Percentiles rank a stretch among this genome's conserved stretches.
Evolutionary conservation across 2,329 filamentous ascomycete genomes (phyloP).

Genomic region (Westerdykella aurantiaca): DNA sequence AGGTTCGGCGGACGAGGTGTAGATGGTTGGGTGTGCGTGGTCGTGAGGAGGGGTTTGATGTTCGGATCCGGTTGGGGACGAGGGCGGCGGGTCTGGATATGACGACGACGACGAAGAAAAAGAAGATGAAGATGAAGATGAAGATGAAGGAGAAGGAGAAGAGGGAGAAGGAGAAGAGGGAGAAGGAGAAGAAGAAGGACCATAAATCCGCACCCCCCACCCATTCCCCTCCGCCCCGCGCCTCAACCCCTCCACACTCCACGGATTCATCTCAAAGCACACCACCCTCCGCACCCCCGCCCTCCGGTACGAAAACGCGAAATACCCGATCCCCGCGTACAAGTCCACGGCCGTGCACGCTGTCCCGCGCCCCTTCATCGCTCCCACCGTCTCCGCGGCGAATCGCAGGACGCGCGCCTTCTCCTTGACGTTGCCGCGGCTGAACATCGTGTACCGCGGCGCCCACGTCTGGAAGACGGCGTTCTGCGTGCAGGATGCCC

Average conservation of each 20-base stretch:
- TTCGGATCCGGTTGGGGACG: not conserved
- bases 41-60: not conserved
- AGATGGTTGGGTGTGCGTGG: too few species aligned
- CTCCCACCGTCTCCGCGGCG: conserved; percentile 19
- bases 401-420: conserved; percentile 56
- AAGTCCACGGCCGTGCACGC: conserved; percentile 58
- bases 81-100: too few species aligned
- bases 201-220: conserved; percentile 22
- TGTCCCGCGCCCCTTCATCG: conserved; percentile 13
- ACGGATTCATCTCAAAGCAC: conserved; percentile 79
- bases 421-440: conserved; percentile 81
- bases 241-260: conserved; percentile 43
- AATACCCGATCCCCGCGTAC: conserved; percentile 92
- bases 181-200: too few species aligned
- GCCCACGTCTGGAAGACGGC: conserved; percentile 82
- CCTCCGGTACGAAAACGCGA: conserved; percentile 74
- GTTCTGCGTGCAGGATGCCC: conserved; percentile 69
- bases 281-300: conserved; percentile 65
- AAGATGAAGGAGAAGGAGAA: too few species aligned
- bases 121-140: too few species aligned
- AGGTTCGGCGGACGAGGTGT: too few species aligned
- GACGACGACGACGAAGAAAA: too few species aligned
- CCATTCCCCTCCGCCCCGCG: conserved; percentile 39
- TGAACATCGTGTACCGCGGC: conserved; percentile 90
- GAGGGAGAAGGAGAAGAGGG: too few species aligned